These are phyloP conservation scores for Melanogaster broomeanus DNA, from an alignment of 768 basidiomycete species.

Conservation along the genomic window DNA sequence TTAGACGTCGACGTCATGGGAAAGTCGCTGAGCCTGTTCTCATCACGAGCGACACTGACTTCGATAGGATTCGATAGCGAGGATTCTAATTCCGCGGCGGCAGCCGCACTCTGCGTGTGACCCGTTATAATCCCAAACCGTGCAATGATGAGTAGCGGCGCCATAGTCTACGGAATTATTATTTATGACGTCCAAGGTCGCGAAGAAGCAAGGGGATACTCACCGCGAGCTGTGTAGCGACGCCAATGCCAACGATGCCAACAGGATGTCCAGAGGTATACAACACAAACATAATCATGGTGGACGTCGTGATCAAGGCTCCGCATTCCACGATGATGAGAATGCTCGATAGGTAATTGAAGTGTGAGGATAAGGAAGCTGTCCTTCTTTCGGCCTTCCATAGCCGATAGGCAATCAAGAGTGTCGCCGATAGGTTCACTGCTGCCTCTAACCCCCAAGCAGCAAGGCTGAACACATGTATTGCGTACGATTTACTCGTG, in stretches of 20 bases:
- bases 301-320: slow-evolving; percentile 9
- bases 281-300: slow-evolving; percentile 10
- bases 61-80: not conserved
- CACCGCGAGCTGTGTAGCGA: slow-evolving; percentile 16
- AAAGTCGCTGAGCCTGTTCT: not conserved
- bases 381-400: slow-evolving; percentile 9
- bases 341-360: slow-evolving; percentile 9
- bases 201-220: not conserved
- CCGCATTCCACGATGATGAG: slow-evolving; percentile 23
- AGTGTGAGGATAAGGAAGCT: slow-evolving; percentile 1
- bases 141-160: slow-evolving; percentile 17
- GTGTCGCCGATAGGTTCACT: slow-evolving; percentile 16
- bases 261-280: not conserved
- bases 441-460: slow-evolving; percentile 13
- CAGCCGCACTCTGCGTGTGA: not conserved
- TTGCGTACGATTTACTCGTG: not conserved
- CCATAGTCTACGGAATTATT: slow-evolving; percentile 10
- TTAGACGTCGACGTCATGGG: not conserved
- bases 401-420: slow-evolving; percentile 16
- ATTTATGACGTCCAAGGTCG: not conserved
- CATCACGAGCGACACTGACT: slow-evolving; percentile 1
- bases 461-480: not conserved
- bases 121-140: slow-evolving; percentile 15
- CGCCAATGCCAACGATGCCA: slow-evolving; percentile 6
- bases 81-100: too few relatives aligned